A percentile compares a stretch with the other conserved stretches of the same genome.
phyloP scores from a whole-genome alignment of 768 basidiomycete genomes.

The Boletus vermiculosoides region DNA sequence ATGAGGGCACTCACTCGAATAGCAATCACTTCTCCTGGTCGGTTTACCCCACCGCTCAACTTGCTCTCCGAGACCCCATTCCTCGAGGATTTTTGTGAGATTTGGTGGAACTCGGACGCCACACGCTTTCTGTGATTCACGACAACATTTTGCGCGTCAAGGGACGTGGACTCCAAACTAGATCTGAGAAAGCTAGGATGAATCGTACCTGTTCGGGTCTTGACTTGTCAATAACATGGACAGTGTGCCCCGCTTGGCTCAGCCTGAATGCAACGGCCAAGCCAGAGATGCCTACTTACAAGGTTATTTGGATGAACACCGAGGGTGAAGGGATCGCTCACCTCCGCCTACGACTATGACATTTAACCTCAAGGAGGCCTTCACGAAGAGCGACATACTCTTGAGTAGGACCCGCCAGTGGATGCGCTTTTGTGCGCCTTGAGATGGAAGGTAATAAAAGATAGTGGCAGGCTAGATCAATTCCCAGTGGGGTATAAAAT shows the following conservation, averaged over 20 bases:
- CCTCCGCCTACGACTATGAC: constrained; percentile 21
- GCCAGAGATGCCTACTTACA: constrained; percentile 41
- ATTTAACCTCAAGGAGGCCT: constrained; percentile 13
- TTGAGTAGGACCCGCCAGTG: background rate
- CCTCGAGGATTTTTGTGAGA: constrained; percentile 50
- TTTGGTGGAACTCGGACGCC: constrained; percentile 53
- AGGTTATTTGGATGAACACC: background rate
- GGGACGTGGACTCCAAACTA: background rate
- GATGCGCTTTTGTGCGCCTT: background rate
- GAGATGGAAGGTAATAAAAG: background rate
- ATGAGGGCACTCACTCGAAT: constrained; percentile 12
- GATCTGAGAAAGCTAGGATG: background rate
- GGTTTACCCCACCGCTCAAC: constrained; percentile 34
- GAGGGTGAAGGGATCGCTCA: background rate
- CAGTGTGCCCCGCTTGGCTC: constrained; percentile 50
- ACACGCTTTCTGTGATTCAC: constrained; percentile 28
- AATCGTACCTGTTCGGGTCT: constrained; percentile 39
- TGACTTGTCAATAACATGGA: constrained; percentile 52
- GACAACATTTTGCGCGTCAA: background rate
- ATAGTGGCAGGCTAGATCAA: background rate
- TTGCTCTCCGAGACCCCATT: constrained; percentile 50
- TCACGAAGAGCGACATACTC: constrained; percentile 6
- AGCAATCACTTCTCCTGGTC: constrained; percentile 14
- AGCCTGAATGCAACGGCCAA: constrained; percentile 55
- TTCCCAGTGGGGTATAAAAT: background rate